Conservation (phyloP, 495 filamentous ascomycete species). For the Penicillium salamii region DNA sequence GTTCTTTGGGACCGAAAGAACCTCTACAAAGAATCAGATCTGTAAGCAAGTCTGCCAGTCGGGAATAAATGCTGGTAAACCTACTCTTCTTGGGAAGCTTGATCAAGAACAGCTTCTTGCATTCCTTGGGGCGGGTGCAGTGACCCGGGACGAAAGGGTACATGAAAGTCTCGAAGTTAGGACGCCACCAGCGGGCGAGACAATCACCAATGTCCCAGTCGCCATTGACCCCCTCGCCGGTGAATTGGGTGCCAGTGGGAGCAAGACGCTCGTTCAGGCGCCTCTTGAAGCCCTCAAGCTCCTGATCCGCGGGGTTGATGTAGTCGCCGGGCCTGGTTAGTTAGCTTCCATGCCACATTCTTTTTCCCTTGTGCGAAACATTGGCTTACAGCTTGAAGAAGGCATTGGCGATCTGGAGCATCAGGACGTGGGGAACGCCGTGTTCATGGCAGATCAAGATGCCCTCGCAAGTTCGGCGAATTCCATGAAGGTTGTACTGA, state of each 20-base stretch:
- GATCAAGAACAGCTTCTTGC: conserved; percentile 98
- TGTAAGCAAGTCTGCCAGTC: conserved; percentile 6
- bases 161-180: conserved; percentile 99
- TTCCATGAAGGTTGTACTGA: conserved; percentile 87
- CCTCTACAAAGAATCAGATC: conserved; percentile 54
- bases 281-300: conserved; percentile 88
- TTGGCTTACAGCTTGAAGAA: conserved; percentile 85
- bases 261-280: conserved; percentile 90
- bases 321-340: conserved; percentile 80
- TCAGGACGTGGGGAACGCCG: conserved; percentile 95
- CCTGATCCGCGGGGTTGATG: conserved; percentile 82
- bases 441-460: conserved; percentile 97
- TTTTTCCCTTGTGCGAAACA: not conserved
- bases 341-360: conserved; percentile 1
- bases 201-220: conserved; percentile 95
- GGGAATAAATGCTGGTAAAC: conserved; percentile 26
- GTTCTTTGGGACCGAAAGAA: conserved; percentile 97
- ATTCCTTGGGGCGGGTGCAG: conserved; percentile 95
- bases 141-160: conserved; percentile 96
- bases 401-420: conserved; percentile 98
- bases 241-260: conserved; percentile 82
- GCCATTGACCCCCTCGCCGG: conserved; percentile 78
- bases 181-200: conserved; percentile 96
- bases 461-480: conserved; percentile 95
- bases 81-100: conserved; percentile 87